Conservation (phyloP, 2,329 filamentous ascomycete species). For the Polytolypa hystricis region DNA sequence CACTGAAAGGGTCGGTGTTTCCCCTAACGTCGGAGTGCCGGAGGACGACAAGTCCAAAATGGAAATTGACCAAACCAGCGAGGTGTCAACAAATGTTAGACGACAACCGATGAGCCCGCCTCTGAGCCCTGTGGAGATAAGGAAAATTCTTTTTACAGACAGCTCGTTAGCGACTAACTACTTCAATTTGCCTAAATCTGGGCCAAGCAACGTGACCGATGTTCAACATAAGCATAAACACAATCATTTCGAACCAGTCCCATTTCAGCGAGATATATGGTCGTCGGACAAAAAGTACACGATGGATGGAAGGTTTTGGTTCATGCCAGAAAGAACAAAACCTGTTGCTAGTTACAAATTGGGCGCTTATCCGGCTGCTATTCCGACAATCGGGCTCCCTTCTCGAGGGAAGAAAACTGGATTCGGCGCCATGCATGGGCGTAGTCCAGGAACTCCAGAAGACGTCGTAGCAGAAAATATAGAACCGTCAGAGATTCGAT, state of each 20-base stretch:
- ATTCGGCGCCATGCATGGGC: no score
- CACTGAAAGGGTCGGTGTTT: no score
- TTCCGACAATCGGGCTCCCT: conserved; percentile 31
- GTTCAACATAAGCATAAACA: conserved; percentile 19
- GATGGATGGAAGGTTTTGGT: conserved; percentile 36
- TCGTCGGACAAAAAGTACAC: conserved; percentile 45
- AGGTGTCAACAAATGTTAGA: conserved; percentile 6
- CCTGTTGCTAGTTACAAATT: conserved; percentile 3
- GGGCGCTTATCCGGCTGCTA: conserved; percentile 15
- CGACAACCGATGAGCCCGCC: conserved; percentile 28
- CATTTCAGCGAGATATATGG: conserved; percentile 39
- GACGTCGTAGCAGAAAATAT: not conserved
- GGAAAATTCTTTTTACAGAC: conserved; percentile 35
- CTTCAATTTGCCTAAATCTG: not conserved
- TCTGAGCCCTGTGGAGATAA: conserved; percentile 30
- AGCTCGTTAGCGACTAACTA: no score
- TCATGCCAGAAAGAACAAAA: conserved; percentile 14
- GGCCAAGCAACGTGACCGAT: conserved; percentile 3
- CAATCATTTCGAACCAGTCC: conserved; percentile 41
- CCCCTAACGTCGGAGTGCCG: no score
- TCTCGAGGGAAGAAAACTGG: conserved; percentile 12
- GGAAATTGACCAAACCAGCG: no score
- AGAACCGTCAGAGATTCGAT: conserved; percentile 7
- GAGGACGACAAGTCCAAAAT: no score
- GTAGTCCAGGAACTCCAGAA: no score